These are phyloP conservation scores for Rubus idaeus DNA, from an alignment of 306 rosid species.

Conservation along the genomic window DNA sequence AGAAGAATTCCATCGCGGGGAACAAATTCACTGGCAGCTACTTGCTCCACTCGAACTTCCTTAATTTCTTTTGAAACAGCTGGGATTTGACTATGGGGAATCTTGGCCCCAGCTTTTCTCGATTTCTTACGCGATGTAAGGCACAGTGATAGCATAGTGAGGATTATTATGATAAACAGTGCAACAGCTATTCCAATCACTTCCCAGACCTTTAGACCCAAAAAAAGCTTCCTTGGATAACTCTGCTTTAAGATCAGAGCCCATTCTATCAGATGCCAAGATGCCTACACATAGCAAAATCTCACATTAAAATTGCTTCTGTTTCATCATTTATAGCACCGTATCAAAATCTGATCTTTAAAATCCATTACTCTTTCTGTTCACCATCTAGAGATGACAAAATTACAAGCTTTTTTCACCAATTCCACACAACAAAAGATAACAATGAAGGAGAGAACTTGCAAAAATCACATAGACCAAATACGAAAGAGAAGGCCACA, in stretches of 20 bases:
- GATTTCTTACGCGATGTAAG: conserved; percentile 76
- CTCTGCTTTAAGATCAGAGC: conserved; percentile 55
- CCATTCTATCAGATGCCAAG: conserved; percentile 46
- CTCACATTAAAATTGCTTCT: conserved; percentile 18
- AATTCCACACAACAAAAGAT: background rate
- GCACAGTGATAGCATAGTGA: conserved; percentile 63
- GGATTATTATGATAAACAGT: conserved; percentile 63
- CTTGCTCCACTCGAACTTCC: conserved; percentile 83
- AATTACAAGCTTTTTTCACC: background rate
- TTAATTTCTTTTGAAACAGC: conserved; percentile 85
- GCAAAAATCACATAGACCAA: background rate
- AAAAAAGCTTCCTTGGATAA: conserved; percentile 66
- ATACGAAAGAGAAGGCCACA: background rate
- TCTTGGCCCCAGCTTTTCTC: conserved; percentile 45
- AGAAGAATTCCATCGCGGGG: conserved; percentile 85
- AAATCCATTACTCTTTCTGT: conserved; percentile 12
- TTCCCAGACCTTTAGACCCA: conserved; percentile 82
- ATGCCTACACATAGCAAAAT: conserved; percentile 41
- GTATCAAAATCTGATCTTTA: conserved; percentile 16
- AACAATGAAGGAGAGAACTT: conserved; percentile 15
- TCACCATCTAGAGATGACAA: background rate
- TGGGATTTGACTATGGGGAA: conserved; percentile 76
- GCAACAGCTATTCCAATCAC: conserved; percentile 80
- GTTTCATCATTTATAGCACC: conserved; percentile 15
- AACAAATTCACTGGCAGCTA: conserved; percentile 57